Conservation (phyloP, 2,329 filamentous ascomycete species). For the Purpureocillium takamizusanense region DNA sequence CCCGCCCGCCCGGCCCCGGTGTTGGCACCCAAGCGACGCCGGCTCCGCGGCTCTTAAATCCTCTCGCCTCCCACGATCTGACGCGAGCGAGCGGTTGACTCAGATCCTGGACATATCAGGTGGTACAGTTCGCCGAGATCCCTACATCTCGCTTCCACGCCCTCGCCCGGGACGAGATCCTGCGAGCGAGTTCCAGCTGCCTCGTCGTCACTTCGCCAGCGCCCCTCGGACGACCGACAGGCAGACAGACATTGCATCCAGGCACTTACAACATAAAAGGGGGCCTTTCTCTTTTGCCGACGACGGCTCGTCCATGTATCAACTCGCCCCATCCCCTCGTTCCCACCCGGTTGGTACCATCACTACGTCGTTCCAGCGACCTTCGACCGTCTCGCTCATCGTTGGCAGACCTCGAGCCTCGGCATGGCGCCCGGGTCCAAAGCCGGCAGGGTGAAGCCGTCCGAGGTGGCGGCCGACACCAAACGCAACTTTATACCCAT, state of each 20-base stretch:
- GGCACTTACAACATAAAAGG: constrained; percentile 6
- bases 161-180: neutral
- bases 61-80: too few species aligned
- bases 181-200: neutral
- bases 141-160: constrained; percentile 16
- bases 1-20: constrained; percentile 1
- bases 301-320: constrained; percentile 7
- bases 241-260: too few species aligned
- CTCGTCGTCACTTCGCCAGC: neutral
- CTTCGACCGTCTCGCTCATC: neutral
- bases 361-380: neutral
- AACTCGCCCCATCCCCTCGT: constrained; percentile 2
- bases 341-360: neutral
- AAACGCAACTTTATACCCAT: constrained; percentile 60
- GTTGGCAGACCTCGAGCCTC: neutral
- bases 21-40: constrained; percentile 5
- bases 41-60: neutral
- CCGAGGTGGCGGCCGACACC: constrained; percentile 65
- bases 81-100: constrained; percentile 21
- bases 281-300: constrained; percentile 1
- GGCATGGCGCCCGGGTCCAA: constrained; percentile 22
- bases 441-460: constrained; percentile 23
- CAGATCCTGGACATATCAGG: constrained; percentile 25
- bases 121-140: constrained; percentile 22
- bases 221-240: too few species aligned